Evolutionary conservation across 2,329 filamentous ascomycete genomes (phyloP), one percentile per base, ranked within the genome.

Genomic region (Cladosporium oxysporum): DNA sequence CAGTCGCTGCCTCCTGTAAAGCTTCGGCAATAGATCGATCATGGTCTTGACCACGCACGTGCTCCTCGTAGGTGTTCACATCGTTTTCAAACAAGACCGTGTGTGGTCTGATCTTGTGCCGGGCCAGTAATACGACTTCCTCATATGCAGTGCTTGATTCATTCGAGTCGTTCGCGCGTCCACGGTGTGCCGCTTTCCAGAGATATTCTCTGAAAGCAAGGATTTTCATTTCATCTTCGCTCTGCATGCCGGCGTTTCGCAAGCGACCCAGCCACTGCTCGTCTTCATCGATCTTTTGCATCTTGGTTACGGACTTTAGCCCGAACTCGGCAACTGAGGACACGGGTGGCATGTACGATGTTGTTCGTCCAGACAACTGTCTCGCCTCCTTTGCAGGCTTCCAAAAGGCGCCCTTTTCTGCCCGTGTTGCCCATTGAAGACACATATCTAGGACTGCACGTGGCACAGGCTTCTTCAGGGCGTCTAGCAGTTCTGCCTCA

Each of bases 41-140:
- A 33, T 74, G 71, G 62, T 76, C 71, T 66, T 77, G 64, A 78
- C 50, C 74, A 70, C 67, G 80, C 68, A 70, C 66, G 6, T 70
- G 69, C 62, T 76, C 67, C 66, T 80, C 78, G 50, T 82, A 79
- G 11, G 87, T 79, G 10, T 87, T 81, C 49, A 84, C 84, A 47
- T 87, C 86, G 64, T 93, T 92, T 70, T 97, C 93, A 73, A 98
- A 98, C 74, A 98, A 90, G 1, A 99, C 90, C 0, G 92, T 98
- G 74, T 97, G 92, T 3, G 91, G 90, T 1, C 89, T 91, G 35
- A 97, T 88, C 14, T 89, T 88, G 61, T 96, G 81, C 49, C 88
- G 88, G 69, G 91, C 90, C 28, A 98, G 79, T 0, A 88, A 84
- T 7, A 98, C 85, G 14, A 97, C 87, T 61, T 86, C 86, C 70